These are phyloP conservation scores for Meyerozyma carpophila DNA, from an alignment of 1,139 yeast species.

Conservation along the genomic window DNA sequence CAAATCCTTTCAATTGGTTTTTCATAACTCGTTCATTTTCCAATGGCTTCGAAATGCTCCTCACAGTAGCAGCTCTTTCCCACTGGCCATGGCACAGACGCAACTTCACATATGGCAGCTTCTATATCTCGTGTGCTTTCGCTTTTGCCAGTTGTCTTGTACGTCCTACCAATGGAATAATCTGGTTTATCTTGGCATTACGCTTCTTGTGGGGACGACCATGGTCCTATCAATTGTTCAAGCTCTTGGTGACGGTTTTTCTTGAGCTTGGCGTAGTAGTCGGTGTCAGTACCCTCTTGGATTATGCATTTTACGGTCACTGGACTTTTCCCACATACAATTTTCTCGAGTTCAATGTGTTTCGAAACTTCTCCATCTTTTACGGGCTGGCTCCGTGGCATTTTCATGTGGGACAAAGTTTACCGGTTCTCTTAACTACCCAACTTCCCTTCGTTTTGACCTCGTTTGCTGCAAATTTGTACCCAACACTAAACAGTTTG, in stretches of 20 bases:
- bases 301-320: conserved; percentile 55
- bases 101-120: conserved; percentile 11
- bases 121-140: conserved; percentile 24
- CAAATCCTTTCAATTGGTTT: conserved; percentile 82
- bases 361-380: conserved; percentile 68
- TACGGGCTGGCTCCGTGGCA: conserved; percentile 87
- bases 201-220: conserved; percentile 16
- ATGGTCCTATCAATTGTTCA: conserved; percentile 7
- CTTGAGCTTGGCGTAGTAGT: conserved; percentile 20
- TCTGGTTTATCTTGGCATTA: conserved; percentile 65
- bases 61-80: conserved; percentile 65
- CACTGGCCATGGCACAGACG: conserved; percentile 63
- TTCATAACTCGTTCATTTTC: conserved; percentile 79
- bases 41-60: conserved; percentile 71
- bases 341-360: conserved; percentile 71
- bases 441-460: conserved; percentile 52
- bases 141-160: conserved; percentile 60
- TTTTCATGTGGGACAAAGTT: conserved; percentile 75
- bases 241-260: conserved; percentile 10
- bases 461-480: conserved; percentile 7
- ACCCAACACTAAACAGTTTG: conserved; percentile 18
- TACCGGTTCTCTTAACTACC: conserved; percentile 69
- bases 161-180: conserved; percentile 76
- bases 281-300: conserved; percentile 32
- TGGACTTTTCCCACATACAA: conserved; percentile 60